These are phyloP conservation scores for Hyaloscypha finlandica DNA, from an alignment of 495 filamentous ascomycete species.

Conservation along the genomic window DNA sequence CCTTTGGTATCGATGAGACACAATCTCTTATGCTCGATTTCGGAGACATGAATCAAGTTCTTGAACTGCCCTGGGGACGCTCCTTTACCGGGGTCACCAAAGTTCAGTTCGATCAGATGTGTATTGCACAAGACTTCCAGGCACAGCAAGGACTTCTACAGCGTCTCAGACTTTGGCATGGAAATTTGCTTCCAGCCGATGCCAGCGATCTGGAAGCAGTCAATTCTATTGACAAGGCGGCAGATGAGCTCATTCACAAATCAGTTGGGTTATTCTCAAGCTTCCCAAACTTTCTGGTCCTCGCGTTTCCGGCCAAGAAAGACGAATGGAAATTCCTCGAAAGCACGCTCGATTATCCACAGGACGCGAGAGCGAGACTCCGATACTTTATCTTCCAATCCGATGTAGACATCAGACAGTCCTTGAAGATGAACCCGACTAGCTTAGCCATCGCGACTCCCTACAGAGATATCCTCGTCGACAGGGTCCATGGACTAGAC, in stretches of 20 bases:
- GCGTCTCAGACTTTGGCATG: slow-evolving; percentile 11
- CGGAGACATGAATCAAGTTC: not conserved
- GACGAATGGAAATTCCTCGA: slow-evolving; percentile 29
- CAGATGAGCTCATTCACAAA: slow-evolving; percentile 12
- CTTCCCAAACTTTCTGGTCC: slow-evolving; percentile 11
- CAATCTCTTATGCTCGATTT: slow-evolving; percentile 21
- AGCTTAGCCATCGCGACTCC: not conserved
- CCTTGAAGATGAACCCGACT: not conserved
- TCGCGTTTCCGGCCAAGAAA: slow-evolving; percentile 22
- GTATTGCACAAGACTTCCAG: slow-evolving; percentile 30
- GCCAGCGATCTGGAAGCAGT: not conserved
- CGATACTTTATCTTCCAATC: slow-evolving; percentile 29
- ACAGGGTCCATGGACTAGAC: slow-evolving; percentile 18
- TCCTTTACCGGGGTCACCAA: slow-evolving; percentile 4
- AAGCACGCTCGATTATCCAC: not conserved
- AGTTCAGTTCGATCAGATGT: slow-evolving; percentile 24
- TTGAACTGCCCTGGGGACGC: slow-evolving; percentile 15
- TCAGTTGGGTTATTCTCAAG: slow-evolving; percentile 18
- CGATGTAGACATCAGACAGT: slow-evolving; percentile 4
- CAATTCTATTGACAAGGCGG: slow-evolving; percentile 13
- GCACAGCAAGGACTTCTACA: slow-evolving; percentile 3
- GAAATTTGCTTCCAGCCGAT: slow-evolving; percentile 14
- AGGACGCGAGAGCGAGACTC: slow-evolving; percentile 14
- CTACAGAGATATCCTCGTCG: slow-evolving; percentile 21
- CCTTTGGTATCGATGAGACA: slow-evolving; percentile 20